phyloP scores from a whole-genome alignment of 2,329 filamentous ascomycete species.

The Diplodia mutila region DNA sequence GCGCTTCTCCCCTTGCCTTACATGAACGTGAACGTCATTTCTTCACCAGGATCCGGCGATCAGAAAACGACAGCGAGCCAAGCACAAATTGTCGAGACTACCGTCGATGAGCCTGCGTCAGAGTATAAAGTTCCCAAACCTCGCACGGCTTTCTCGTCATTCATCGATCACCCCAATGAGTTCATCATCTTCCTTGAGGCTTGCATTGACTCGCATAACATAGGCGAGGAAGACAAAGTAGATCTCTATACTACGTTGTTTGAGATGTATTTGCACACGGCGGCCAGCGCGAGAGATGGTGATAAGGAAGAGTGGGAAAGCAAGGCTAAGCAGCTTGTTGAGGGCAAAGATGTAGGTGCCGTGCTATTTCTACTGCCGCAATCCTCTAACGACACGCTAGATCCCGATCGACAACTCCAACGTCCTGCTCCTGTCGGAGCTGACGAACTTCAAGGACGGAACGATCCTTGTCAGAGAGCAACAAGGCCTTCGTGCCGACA shows the following conservation, averaged over 20 bases:
- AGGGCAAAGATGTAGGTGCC: slow-evolving; percentile 67
- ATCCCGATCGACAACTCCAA: slow-evolving; percentile 91
- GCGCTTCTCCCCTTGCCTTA: slow-evolving; percentile 84
- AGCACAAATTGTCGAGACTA: slow-evolving; percentile 57
- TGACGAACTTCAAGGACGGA: slow-evolving; percentile 87
- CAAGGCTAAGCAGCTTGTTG: slow-evolving; percentile 87
- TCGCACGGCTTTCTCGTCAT: slow-evolving; percentile 89
- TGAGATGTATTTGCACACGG: slow-evolving; percentile 96
- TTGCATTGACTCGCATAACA: slow-evolving; percentile 70
- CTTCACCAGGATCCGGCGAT: slow-evolving; percentile 59
- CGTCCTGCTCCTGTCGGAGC: slow-evolving; percentile 86
- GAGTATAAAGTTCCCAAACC: slow-evolving; percentile 82
- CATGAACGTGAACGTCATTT: slow-evolving; percentile 67
- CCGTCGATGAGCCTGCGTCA: slow-evolving; percentile 53
- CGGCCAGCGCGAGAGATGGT: slow-evolving; percentile 71
- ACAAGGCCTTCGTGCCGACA: slow-evolving; percentile 88
- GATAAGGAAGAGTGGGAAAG: slow-evolving; percentile 82
- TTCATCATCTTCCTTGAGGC: slow-evolving; percentile 94
- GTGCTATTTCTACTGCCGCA: slow-evolving; percentile 9
- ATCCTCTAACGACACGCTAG: slow-evolving; percentile 36
- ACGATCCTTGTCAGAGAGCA: slow-evolving; percentile 93
- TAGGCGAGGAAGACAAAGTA: slow-evolving; percentile 75
- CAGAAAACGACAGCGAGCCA: slow-evolving; percentile 59
- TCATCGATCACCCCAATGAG: slow-evolving; percentile 89
- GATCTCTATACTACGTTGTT: slow-evolving; percentile 95